Evolutionary conservation across 371 early-diverging fungal species (phyloP).

Genomic region (Mucor irregularis): DNA sequence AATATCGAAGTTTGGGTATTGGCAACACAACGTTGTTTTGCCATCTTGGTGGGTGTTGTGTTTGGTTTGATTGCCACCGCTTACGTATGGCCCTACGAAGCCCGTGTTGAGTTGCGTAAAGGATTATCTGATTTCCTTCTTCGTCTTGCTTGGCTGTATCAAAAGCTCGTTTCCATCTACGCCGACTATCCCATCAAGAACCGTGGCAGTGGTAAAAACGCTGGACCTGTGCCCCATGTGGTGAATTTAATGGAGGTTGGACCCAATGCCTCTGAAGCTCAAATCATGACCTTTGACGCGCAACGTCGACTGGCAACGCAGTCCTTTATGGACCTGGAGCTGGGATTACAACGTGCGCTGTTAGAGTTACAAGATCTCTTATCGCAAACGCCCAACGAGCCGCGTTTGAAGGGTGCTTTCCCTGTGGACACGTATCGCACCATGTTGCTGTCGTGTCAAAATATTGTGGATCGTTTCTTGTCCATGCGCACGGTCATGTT

Average conservation of each 20-base stretch:
- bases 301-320: conserved; percentile 37
- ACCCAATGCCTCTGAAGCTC: conserved; percentile 28
- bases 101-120: conserved; percentile 78
- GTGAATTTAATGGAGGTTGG: conserved; percentile 6
- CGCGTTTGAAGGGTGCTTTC: conserved; percentile 82
- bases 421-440: conserved; percentile 66
- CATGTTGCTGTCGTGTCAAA: conserved; percentile 71
- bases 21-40: conserved; percentile 65
- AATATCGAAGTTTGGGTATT: conserved; percentile 55
- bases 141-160: conserved; percentile 68
- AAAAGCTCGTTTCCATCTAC: conserved; percentile 67
- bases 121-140: conserved; percentile 66
- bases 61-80: conserved; percentile 69
- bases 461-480: conserved; percentile 72
- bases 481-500: conserved; percentile 69
- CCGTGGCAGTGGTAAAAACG: not conserved
- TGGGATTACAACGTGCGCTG: conserved; percentile 67
- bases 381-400: conserved; percentile 77
- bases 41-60: conserved; percentile 73
- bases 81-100: conserved; percentile 84
- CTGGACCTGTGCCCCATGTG: not conserved
- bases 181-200: conserved; percentile 38
- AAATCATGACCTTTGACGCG: conserved; percentile 29
- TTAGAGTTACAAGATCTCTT: conserved; percentile 63
- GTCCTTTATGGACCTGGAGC: conserved; percentile 71